phyloP scores from a whole-genome alignment of 371 early-diverging fungal genomes.

The Mortierella sp. region DNA sequence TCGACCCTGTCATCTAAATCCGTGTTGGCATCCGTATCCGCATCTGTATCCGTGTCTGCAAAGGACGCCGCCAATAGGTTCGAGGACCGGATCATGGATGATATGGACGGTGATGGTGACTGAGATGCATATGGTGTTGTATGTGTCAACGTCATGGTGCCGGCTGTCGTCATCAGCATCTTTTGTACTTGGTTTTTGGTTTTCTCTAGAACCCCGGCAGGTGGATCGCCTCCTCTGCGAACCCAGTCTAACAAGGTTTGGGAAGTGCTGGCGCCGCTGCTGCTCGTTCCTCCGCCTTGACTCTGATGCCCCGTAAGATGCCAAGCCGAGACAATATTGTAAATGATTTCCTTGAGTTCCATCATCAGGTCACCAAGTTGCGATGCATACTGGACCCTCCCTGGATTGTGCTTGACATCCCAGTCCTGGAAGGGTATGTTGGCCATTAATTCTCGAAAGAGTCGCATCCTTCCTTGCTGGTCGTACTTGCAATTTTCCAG shows the following conservation, averaged over 20 bases:
- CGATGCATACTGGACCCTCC: slow-evolving; percentile 27
- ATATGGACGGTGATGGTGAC: neutral
- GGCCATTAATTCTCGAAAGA: slow-evolving; percentile 73
- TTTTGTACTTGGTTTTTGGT: slow-evolving; percentile 23
- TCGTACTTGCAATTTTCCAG: slow-evolving; percentile 67
- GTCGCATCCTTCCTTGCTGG: slow-evolving; percentile 70
- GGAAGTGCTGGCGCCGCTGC: neutral
- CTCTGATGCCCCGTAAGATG: too few relatives aligned
- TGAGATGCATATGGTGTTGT: too few relatives aligned
- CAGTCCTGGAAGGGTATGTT: slow-evolving; percentile 68
- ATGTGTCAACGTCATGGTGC: neutral
- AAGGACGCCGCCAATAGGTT: neutral
- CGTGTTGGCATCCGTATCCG: slow-evolving; percentile 17
- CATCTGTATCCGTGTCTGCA: slow-evolving; percentile 21
- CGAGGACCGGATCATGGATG: neutral
- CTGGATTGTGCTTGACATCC: slow-evolving; percentile 26
- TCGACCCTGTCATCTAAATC: slow-evolving; percentile 27
- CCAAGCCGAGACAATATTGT: slow-evolving; percentile 29
- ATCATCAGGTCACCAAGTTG: slow-evolving; percentile 41
- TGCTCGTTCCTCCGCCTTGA: neutral
- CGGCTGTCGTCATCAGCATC: slow-evolving; percentile 12
- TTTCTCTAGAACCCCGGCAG: slow-evolving; percentile 16
- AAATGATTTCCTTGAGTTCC: slow-evolving; percentile 34
- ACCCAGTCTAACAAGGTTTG: slow-evolving; percentile 45
- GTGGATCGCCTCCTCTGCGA: slow-evolving; percentile 41